phyloP scores from a whole-genome alignment of 1,284 basidiomycete species.

The Flammula alnicola region DNA sequence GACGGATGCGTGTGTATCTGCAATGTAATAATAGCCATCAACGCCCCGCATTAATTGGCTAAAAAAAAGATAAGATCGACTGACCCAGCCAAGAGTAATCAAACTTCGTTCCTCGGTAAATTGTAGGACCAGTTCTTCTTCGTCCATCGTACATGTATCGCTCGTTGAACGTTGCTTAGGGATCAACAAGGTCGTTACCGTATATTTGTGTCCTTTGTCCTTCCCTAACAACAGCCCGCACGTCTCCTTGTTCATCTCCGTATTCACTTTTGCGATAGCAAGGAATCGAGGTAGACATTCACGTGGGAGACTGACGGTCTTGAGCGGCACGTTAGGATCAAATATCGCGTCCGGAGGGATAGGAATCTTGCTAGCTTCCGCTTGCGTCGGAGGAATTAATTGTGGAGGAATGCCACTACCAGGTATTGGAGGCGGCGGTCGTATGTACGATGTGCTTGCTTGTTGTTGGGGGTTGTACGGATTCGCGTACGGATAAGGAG shows the following conservation, averaged over 20 bases:
- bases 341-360: slow-evolving; percentile 21
- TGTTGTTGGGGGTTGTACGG: slow-evolving; percentile 18
- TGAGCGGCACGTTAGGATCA: slow-evolving; percentile 43
- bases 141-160: slow-evolving; percentile 88
- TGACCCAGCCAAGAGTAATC: slow-evolving; percentile 88
- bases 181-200: slow-evolving; percentile 78
- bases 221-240: slow-evolving; percentile 60
- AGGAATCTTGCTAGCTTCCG: slow-evolving; percentile 24
- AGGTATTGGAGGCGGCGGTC: slow-evolving; percentile 31
- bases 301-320: slow-evolving; percentile 67
- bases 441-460: slow-evolving; percentile 34
- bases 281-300: slow-evolving; percentile 76
- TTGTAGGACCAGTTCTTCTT: slow-evolving; percentile 83
- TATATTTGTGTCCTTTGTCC: slow-evolving; percentile 58
- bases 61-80: slow-evolving; percentile 32
- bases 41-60: neutral
- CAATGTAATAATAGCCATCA: neutral
- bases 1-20: slow-evolving; percentile 94
- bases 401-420: slow-evolving; percentile 30
- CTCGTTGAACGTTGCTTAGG: slow-evolving; percentile 85
- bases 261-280: slow-evolving; percentile 59
- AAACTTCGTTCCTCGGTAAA: slow-evolving; percentile 80
- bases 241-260: slow-evolving; percentile 50
- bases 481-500: slow-evolving; percentile 20
- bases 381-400: slow-evolving; percentile 32